A percentile compares a stretch with the other conserved stretches of the same genome.
These are phyloP conservation scores for Psidium friedrichsthalianum DNA, from an alignment of 345 rosid genomes.

Conservation along the genomic window DNA sequence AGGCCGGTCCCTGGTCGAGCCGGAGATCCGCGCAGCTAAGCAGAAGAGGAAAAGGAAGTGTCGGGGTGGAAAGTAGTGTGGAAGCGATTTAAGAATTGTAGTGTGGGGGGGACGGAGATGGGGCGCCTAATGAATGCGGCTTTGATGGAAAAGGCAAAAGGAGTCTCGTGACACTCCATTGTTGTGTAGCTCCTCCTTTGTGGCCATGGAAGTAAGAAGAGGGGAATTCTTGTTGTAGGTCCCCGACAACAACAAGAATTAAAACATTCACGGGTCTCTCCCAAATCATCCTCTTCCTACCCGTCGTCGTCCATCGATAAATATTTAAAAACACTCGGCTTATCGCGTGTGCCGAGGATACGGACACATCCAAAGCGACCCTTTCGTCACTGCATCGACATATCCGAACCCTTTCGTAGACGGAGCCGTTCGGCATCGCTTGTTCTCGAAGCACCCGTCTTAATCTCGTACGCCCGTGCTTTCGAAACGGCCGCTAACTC, in stretches of 20 bases:
- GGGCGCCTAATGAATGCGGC: not conserved
- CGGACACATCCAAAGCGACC: not conserved
- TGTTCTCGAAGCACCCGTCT: not conserved
- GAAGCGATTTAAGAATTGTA: not conserved
- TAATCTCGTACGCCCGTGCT: no score
- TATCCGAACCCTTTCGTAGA: not conserved
- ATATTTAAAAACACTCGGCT: not conserved
- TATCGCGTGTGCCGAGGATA: not conserved
- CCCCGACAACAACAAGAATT: constrained; percentile 26
- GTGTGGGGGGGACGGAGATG: not conserved
- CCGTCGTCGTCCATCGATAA: not conserved
- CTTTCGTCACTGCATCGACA: not conserved
- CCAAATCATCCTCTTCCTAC: not conserved
- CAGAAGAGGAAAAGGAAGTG: not conserved
- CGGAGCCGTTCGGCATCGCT: not conserved
- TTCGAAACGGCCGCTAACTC: no score
- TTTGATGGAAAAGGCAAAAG: constrained; percentile 10
- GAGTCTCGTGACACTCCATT: constrained; percentile 67
- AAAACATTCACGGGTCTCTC: constrained; percentile 32
- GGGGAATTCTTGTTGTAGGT: constrained; percentile 6
- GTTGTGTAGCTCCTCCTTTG: constrained; percentile 21
- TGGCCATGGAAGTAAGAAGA: constrained; percentile 20
- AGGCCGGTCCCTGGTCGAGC: not conserved
- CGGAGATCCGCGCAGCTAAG: not conserved
- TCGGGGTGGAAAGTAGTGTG: not conserved